These are phyloP conservation scores for Tolypocladium amazonense DNA, from an alignment of 2,329 filamentous ascomycete genomes.

Conservation along the genomic window DNA sequence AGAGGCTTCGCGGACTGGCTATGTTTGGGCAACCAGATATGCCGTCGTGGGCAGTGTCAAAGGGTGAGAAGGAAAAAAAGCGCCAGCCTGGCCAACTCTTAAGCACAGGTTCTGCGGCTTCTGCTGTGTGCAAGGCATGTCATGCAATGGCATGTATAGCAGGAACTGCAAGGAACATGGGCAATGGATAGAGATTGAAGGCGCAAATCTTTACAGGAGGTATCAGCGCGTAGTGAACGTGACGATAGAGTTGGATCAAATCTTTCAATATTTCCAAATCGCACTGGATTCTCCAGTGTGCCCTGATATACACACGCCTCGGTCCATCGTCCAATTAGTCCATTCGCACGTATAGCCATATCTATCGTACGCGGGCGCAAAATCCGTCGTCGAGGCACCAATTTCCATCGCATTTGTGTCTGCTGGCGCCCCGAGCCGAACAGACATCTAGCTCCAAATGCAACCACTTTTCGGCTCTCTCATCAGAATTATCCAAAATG, in stretches of 20 bases:
- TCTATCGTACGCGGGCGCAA: conserved; percentile 10
- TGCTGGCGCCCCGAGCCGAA: conserved; percentile 7
- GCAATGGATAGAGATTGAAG: neutral
- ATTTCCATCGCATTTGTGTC: conserved; percentile 6
- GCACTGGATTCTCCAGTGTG: neutral
- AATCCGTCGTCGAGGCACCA: conserved; percentile 4
- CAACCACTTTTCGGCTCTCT: neutral
- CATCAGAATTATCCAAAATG: conserved; percentile 5
- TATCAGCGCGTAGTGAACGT: neutral
- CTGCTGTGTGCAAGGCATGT: neutral
- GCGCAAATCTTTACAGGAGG: neutral
- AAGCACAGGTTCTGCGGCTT: neutral
- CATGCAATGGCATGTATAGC: neutral
- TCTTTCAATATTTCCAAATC: neutral
- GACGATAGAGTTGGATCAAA: neutral
- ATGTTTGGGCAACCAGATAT: neutral
- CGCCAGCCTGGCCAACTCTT: neutral
- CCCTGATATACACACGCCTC: neutral
- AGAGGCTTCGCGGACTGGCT: neutral
- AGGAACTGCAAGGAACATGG: neutral
- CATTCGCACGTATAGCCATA: conserved; percentile 12
- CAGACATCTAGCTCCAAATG: conserved; percentile 3
- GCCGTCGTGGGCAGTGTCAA: neutral
- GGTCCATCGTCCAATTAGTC: conserved; percentile 8
- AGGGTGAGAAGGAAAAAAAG: neutral